Evolutionary conservation across 805 yeast genomes (phyloP).

Genomic region (Yamadazyma endophytica): DNA sequence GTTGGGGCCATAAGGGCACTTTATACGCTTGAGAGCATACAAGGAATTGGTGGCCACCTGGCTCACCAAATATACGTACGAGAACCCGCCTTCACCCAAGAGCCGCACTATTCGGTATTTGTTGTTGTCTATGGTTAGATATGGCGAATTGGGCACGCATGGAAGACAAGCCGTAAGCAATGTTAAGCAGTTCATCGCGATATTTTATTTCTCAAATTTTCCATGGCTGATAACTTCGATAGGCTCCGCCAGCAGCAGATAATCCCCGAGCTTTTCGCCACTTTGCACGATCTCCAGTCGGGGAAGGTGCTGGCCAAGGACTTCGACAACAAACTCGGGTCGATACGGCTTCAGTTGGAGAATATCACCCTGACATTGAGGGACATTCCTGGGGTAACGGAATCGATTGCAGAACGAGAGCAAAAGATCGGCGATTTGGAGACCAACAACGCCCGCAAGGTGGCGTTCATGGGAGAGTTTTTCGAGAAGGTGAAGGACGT

Average conservation of each 20-base stretch:
- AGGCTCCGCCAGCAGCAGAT: conserved; percentile 28
- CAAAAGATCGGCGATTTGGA: conserved; percentile 20
- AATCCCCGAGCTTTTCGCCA: conserved; percentile 33
- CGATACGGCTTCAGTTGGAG: conserved; percentile 31
- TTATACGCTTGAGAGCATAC: conserved; percentile 79
- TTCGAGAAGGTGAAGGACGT: conserved; percentile 13
- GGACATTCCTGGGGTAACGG: conserved; percentile 36
- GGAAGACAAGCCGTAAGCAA: conserved; percentile 35
- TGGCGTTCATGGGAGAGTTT: conserved; percentile 18
- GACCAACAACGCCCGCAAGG: conserved; percentile 21
- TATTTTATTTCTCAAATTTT: no score
- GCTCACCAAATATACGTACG: conserved; percentile 78
- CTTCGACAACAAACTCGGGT: conserved; percentile 39
- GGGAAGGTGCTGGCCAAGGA: conserved; percentile 39
- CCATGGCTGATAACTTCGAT: conserved; percentile 12
- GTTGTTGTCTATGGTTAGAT: conserved; percentile 56
- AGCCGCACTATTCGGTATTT: conserved; percentile 61
- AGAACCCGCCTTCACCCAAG: conserved; percentile 89
- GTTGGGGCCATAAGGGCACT: conserved; percentile 83
- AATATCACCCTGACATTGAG: conserved; percentile 26
- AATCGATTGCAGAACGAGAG: conserved; percentile 22
- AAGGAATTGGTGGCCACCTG: conserved; percentile 36
- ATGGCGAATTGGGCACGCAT: conserved; percentile 50
- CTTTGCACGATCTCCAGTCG: conserved; percentile 29
- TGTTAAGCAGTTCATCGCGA: conserved; percentile 19